A percentile compares a stretch with the other conserved stretches of the same genome.
phyloP scores from a whole-genome alignment of 768 basidiomycete genomes.

The Hypsizygus marmoreus region DNA sequence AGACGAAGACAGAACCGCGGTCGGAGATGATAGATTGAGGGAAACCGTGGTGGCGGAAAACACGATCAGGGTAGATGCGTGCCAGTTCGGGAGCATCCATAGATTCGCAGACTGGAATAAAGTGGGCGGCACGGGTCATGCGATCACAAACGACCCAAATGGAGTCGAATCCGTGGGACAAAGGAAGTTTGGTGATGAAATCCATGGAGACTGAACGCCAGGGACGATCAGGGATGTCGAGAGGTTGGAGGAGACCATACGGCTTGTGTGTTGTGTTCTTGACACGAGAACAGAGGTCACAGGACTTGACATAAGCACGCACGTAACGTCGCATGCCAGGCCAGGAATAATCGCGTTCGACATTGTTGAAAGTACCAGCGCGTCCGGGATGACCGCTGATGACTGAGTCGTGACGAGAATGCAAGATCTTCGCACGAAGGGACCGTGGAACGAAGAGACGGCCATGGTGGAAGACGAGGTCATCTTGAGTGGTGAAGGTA shows the following conservation, averaged over 20 bases:
- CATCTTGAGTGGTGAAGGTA: slow-evolving; percentile 18
- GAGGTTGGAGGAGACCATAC: slow-evolving; percentile 36
- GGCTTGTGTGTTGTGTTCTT: slow-evolving; percentile 35
- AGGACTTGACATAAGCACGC: slow-evolving; percentile 30
- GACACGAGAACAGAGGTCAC: slow-evolving; percentile 31
- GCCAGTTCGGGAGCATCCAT: slow-evolving; percentile 31
- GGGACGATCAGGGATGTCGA: no score
- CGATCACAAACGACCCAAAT: no score
- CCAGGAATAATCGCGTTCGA: slow-evolving; percentile 42
- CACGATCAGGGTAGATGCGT: slow-evolving; percentile 33
- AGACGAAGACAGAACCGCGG: slow-evolving; percentile 24
- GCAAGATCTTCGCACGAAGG: slow-evolving; percentile 3
- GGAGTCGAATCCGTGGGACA: slow-evolving; percentile 35
- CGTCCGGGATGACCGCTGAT: slow-evolving; percentile 43
- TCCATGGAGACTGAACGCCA: slow-evolving; percentile 42
- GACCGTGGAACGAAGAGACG: slow-evolving; percentile 17
- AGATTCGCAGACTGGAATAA: slow-evolving; percentile 35
- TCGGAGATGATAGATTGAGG: slow-evolving; percentile 34
- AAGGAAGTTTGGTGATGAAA: slow-evolving; percentile 41
- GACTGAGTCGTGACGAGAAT: slow-evolving; percentile 34
- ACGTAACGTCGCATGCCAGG: slow-evolving; percentile 26
- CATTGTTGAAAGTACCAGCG: slow-evolving; percentile 27
- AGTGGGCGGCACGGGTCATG: no score
- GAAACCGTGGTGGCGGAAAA: slow-evolving; percentile 37
- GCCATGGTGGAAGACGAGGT: slow-evolving; percentile 24